phyloP scores from a whole-genome alignment of 441 rosid genomes.

The Manihot esculenta region DNA sequence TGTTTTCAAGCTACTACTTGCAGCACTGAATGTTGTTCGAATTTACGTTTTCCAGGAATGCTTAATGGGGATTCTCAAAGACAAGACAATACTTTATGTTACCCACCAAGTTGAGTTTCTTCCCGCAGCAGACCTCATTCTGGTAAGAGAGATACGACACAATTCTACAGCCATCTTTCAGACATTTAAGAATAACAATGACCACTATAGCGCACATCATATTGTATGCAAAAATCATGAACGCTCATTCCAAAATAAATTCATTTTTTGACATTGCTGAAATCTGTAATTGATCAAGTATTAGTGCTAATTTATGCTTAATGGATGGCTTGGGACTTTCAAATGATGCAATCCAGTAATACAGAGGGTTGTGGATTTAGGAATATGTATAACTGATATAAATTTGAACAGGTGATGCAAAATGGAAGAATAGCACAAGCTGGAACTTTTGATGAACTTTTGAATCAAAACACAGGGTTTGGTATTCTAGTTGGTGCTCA shows the following conservation, averaged over 20 bases:
- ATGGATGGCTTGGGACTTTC: background rate
- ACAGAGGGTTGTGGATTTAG: background rate
- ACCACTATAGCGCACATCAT: background rate
- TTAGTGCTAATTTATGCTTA: background rate
- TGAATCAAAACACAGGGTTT: conserved; percentile 81
- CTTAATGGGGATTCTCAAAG: conserved; percentile 83
- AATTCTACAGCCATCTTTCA: background rate
- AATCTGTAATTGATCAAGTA: background rate
- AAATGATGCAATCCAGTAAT: background rate
- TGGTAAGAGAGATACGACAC: conserved; percentile 51
- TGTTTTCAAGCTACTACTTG: background rate
- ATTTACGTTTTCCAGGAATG: conserved; percentile 60
- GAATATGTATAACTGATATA: conserved; percentile 10
- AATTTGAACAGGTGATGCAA: conserved; percentile 75
- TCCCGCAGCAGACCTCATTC: conserved; percentile 92
- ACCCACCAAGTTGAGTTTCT: conserved; percentile 99
- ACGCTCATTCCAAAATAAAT: background rate
- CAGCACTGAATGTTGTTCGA: background rate
- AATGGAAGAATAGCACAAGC: conserved; percentile 91
- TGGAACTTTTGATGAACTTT: conserved; percentile 74
- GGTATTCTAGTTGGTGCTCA: conserved; percentile 93
- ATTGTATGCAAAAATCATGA: background rate
- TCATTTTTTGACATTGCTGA: background rate
- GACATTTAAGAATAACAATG: background rate
- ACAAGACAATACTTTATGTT: conserved; percentile 81